A percentile compares a stretch with the other conserved stretches of the same genome.
Conservation (phyloP, 2,329 filamentous ascomycete species). For the Colletotrichum ledebouriae region DNA sequence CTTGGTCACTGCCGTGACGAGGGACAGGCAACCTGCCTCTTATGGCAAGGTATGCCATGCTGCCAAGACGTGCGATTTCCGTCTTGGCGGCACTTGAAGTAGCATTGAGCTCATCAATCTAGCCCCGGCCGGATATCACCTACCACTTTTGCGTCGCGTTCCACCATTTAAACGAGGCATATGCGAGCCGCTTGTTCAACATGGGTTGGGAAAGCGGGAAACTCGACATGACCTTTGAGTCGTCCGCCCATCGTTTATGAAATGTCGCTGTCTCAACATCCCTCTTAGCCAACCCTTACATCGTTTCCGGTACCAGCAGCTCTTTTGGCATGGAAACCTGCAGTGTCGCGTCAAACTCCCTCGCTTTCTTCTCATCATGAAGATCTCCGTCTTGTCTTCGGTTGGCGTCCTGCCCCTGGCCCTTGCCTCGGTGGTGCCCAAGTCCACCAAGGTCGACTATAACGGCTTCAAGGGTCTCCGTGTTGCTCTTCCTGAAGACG, state of each 20-base stretch:
- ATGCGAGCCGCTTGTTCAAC: background rate
- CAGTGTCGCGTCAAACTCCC: too few species aligned
- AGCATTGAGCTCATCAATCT: background rate
- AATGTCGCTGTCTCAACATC: background rate
- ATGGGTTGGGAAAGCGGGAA: background rate
- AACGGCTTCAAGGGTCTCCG: conserved; percentile 41
- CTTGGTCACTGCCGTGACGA: background rate
- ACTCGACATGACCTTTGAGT: background rate
- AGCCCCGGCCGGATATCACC: conserved; percentile 27
- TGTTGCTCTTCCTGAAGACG: conserved; percentile 25
- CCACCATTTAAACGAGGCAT: background rate
- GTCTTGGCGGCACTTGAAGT: conserved; percentile 29
- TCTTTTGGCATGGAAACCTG: background rate
- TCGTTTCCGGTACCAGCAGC: background rate
- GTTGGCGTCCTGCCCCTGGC: conserved; percentile 19
- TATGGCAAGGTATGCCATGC: conserved; percentile 2
- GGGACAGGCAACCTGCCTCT: conserved; percentile 19
- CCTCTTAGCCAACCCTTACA: background rate
- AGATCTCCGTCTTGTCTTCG: conserved; percentile 20
- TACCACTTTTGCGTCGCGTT: conserved; percentile 7
- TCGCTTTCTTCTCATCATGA: conserved; percentile 16
- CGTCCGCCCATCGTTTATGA: background rate
- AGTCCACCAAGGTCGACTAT: conserved; percentile 35
- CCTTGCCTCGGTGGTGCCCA: conserved; percentile 17
- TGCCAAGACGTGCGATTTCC: conserved; percentile 28